These are phyloP conservation scores for Nicotiana rustica DNA, from an alignment of 305 asterid species.

Conservation along the genomic window DNA sequence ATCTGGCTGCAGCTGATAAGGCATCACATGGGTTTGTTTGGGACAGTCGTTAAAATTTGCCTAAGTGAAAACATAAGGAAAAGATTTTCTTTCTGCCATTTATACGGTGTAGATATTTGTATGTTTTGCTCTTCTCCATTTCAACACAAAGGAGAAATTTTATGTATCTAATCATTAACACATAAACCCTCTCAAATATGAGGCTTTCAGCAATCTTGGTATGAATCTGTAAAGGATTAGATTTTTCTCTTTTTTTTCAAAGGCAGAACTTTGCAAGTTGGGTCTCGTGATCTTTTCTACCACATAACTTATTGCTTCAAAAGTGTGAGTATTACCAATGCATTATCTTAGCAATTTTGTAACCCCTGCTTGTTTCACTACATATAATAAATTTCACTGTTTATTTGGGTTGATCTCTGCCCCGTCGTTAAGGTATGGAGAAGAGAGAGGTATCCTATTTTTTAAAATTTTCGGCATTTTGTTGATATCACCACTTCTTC, in stretches of 20 bases:
- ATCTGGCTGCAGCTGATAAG: not conserved
- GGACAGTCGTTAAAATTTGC: not conserved
- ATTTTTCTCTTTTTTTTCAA: not conserved
- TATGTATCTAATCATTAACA: not conserved
- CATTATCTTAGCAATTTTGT: not conserved
- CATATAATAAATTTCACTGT: not conserved
- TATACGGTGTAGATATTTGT: not conserved
- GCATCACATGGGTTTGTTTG: constrained; percentile 12
- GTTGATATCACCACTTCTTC: not conserved
- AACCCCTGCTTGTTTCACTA: not conserved
- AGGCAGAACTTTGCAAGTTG: not conserved
- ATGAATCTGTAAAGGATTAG: not conserved
- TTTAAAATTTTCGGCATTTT: not conserved
- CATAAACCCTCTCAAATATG: constrained; percentile 14
- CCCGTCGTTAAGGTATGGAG: not conserved
- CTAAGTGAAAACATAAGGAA: not conserved
- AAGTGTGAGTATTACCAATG: not conserved
- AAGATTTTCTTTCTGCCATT: not conserved
- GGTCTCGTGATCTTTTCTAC: not conserved
- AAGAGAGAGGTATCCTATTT: not conserved
- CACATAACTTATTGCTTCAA: not conserved
- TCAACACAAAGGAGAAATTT: not conserved
- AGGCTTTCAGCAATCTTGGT: not conserved
- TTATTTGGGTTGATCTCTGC: not conserved
- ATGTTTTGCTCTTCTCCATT: not conserved